Conservation (phyloP, 768 basidiomycete species). For the Paxillus ammoniavirescens region DNA sequence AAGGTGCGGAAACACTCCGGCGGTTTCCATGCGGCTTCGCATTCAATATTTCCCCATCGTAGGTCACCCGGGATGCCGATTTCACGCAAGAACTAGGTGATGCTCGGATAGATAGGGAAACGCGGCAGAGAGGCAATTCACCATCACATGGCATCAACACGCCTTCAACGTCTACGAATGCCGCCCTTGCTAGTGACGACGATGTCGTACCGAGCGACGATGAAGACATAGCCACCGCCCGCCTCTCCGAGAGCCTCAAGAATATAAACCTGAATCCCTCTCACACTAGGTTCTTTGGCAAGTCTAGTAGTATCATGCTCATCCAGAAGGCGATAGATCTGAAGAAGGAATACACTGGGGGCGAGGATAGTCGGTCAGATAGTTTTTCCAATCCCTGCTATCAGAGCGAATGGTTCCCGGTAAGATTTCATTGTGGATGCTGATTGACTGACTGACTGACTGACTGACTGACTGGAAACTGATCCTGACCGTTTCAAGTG, state of each 20-base stretch:
- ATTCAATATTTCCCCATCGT: neutral
- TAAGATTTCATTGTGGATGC: slow-evolving; percentile 15
- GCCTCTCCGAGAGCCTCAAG: slow-evolving; percentile 24
- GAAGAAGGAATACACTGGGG: slow-evolving; percentile 53
- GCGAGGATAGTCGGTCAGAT: slow-evolving; percentile 18
- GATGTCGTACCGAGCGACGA: slow-evolving; percentile 28
- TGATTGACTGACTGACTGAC: too few species aligned
- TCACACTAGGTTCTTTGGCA: slow-evolving; percentile 34
- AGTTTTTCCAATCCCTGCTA: slow-evolving; percentile 18
- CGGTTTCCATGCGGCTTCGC: slow-evolving; percentile 1
- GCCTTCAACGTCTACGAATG: slow-evolving; percentile 8
- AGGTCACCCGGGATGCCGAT: slow-evolving; percentile 68
- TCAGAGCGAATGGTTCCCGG: slow-evolving; percentile 22
- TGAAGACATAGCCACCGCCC: slow-evolving; percentile 22
- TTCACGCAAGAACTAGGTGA: slow-evolving; percentile 58
- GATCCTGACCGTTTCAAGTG: slow-evolving; percentile 14
- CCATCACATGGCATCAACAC: slow-evolving; percentile 14
- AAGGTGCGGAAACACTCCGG: slow-evolving; percentile 36
- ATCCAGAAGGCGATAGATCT: slow-evolving; percentile 50
- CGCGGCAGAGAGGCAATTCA: slow-evolving; percentile 25
- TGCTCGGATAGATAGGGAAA: slow-evolving; percentile 36
- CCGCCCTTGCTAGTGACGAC: slow-evolving; percentile 9
- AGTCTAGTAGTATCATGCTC: slow-evolving; percentile 42
- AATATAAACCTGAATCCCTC: slow-evolving; percentile 15
- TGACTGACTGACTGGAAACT: too few species aligned